These are phyloP conservation scores for Ceratorhiza oryzae-sativae DNA, from an alignment of 1,284 basidiomycete genomes.

Conservation along the genomic window DNA sequence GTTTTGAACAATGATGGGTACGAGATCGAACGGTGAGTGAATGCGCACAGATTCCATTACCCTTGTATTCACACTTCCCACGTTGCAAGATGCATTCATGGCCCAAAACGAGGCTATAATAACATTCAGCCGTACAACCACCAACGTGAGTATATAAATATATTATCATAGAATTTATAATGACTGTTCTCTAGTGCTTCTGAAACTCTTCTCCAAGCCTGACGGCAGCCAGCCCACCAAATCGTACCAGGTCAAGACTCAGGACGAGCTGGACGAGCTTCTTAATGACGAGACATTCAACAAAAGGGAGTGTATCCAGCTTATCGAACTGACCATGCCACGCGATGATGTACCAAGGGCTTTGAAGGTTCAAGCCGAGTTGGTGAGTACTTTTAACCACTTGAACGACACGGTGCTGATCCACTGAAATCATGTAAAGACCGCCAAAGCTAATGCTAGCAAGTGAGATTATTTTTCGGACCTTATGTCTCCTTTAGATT, in stretches of 20 bases:
- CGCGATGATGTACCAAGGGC: constrained; percentile 74
- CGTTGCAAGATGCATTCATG: constrained; percentile 48
- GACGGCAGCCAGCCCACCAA: constrained; percentile 61
- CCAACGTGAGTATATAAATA: constrained; percentile 61
- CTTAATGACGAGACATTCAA: constrained; percentile 67
- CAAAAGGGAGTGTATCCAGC: constrained; percentile 68
- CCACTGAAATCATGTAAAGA: not conserved
- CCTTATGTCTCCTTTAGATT: no score
- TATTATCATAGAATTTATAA: not conserved
- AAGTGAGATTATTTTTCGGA: not conserved
- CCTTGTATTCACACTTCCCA: not conserved
- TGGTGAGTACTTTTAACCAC: constrained; percentile 44
- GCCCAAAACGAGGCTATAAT: constrained; percentile 53
- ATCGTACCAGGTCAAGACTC: constrained; percentile 71
- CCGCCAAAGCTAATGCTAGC: constrained; percentile 28
- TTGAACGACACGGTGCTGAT: not conserved
- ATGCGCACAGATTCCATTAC: constrained; percentile 56
- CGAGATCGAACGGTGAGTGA: constrained; percentile 83
- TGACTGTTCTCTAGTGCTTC: constrained; percentile 37
- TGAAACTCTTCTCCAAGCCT: constrained; percentile 53
- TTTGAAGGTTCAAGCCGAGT: constrained; percentile 61
- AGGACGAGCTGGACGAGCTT: constrained; percentile 67
- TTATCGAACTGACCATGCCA: constrained; percentile 82
- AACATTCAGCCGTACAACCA: constrained; percentile 53
- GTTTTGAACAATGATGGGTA: constrained; percentile 91